These are phyloP conservation scores for bread wheat (Triticum aestivum) DNA, from an alignment of 176 grass and related monocot genomes.

Conservation along the genomic window DNA sequence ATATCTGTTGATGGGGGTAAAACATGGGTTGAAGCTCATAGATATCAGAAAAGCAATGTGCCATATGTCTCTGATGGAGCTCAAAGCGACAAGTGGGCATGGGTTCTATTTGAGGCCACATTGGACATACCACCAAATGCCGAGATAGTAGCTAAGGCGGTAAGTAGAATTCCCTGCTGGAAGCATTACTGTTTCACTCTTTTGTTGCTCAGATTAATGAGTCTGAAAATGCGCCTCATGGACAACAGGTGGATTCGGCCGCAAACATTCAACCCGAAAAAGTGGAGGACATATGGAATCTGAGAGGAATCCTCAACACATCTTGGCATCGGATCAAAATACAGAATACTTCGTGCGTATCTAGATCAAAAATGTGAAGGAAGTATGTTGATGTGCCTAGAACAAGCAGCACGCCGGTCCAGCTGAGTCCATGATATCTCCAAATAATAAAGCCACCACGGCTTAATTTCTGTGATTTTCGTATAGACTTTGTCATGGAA, in stretches of 20 bases:
- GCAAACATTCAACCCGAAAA: constrained; percentile 83
- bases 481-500: neutral
- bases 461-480: neutral
- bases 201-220: neutral
- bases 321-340: constrained; percentile 85
- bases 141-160: constrained; percentile 83
- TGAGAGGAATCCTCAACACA: constrained; percentile 94
- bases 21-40: constrained; percentile 68
- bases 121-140: constrained; percentile 55
- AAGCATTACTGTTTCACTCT: neutral
- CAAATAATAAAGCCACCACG: constrained; percentile 23
- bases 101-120: constrained; percentile 82
- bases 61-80: constrained; percentile 66
- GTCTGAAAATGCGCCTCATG: constrained; percentile 24
- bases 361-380: constrained; percentile 41
- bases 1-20: constrained; percentile 82
- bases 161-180: constrained; percentile 22
- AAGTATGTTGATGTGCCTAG: neutral
- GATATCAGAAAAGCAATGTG: constrained; percentile 58
- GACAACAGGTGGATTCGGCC: constrained; percentile 66
- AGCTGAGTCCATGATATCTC: neutral
- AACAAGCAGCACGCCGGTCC: neutral
- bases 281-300: constrained; percentile 76
- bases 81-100: constrained; percentile 81
- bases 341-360: constrained; percentile 11